A percentile compares a stretch with the other conserved stretches of the same genome.
Conservation (phyloP, 179 eudicot genomes). For the Pouteria campechiana region DNA sequence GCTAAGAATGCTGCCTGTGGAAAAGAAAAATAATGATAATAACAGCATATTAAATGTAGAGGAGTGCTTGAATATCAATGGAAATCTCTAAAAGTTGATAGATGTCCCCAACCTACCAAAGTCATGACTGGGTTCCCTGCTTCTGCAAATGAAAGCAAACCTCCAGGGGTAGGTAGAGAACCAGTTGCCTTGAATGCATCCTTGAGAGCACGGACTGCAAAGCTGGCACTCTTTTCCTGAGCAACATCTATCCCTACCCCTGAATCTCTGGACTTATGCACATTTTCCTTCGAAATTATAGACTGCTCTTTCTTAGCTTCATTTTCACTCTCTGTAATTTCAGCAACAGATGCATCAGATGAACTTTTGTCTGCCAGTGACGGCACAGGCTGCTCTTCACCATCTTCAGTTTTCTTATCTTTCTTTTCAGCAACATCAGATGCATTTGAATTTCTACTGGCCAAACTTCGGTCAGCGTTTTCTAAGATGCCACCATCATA, state of each 20-base stretch:
- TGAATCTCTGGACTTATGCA: too few species aligned
- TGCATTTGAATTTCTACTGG: constrained; percentile 22
- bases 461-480: constrained; percentile 26
- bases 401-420: constrained; percentile 13
- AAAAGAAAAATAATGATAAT: constrained; percentile 3
- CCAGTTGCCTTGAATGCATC: constrained; percentile 90
- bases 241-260: too few species aligned
- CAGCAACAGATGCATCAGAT: constrained; percentile 19
- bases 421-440: constrained; percentile 33
- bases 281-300: too few species aligned
- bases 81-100: neutral
- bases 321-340: constrained; percentile 28
- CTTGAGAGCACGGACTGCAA: constrained; percentile 64
- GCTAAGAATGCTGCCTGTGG: constrained; percentile 68
- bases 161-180: constrained; percentile 33
- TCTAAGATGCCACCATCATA: constrained; percentile 20
- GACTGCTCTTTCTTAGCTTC: too few species aligned
- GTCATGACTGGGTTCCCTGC: constrained; percentile 97
- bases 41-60: neutral
- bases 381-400: constrained; percentile 17
- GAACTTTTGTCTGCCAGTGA: too few species aligned
- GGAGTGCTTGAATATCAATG: neutral
- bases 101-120: constrained; percentile 48
- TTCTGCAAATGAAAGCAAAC: constrained; percentile 66
- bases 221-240: constrained; percentile 27